Percentiles rank a stretch among this genome's conserved stretches.
These are phyloP conservation scores for Zea mays DNA, from an alignment of 176 grass and related monocot species.

Conservation along the genomic window Zm-B73-REFERENCE-NAM-5.0 NC_050100.1:4542501-4543000, in stretches of 20 bases:
- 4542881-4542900: no score
- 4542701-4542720: background rate
- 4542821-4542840: no score
- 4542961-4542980: no score
- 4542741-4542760: slow-evolving; percentile 54
- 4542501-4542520: slow-evolving; percentile 71
- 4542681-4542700: slow-evolving; percentile 14
- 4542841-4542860: no score
- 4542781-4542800: no score
- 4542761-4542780: no score
- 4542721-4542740: slow-evolving; percentile 12
- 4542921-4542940: no score
- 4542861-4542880: no score
- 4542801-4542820: no score
- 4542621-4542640: background rate
- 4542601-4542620: slow-evolving; percentile 8
- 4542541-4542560: background rate
- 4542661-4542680: slow-evolving; percentile 1
- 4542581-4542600: background rate
- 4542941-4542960: no score
- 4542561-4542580: background rate
- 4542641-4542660: background rate
- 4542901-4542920: no score
- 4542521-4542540: slow-evolving; percentile 30
- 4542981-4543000: no score